These are phyloP conservation scores for Auricularia heimuer DNA, from an alignment of 768 basidiomycete species.

Conservation along the genomic window DNA sequence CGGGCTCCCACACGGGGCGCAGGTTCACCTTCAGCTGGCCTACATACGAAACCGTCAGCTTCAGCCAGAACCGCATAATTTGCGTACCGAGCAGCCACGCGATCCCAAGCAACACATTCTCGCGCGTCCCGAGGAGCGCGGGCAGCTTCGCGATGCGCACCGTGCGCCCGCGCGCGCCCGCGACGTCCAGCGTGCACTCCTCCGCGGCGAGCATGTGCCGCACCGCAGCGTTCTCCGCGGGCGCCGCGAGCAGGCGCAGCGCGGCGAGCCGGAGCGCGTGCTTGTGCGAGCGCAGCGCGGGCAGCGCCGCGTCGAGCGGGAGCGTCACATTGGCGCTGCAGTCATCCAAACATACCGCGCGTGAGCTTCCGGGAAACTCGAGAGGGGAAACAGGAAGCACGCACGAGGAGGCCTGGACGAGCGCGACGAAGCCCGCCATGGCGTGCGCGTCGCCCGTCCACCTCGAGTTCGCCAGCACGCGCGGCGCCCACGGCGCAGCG, in stretches of 20 bases:
- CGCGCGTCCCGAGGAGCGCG: conserved; percentile 43
- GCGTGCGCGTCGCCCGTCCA: conserved; percentile 21
- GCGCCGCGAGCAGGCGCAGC: conserved; percentile 45
- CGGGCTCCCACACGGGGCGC: conserved; percentile 80
- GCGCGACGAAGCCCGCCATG: conserved; percentile 35
- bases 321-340: neutral
- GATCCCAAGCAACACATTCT: conserved; percentile 22
- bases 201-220: conserved; percentile 43
- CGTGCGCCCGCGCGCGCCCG: conserved; percentile 77
- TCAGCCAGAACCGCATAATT: neutral
- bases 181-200: conserved; percentile 63
- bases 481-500: too few species aligned
- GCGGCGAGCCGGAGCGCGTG: conserved; percentile 51
- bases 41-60: conserved; percentile 16
- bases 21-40: conserved; percentile 92
- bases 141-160: conserved; percentile 40
- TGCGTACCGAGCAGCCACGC: neutral
- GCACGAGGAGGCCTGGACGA: neutral
- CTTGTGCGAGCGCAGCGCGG: conserved; percentile 66
- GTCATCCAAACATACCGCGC: too few species aligned
- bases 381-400: too few species aligned
- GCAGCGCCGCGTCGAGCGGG: conserved; percentile 19
- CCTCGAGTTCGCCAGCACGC: neutral
- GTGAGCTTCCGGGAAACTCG: too few species aligned
- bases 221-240: conserved; percentile 26